Percentiles rank a stretch among this genome's conserved stretches.
These are phyloP conservation scores for Protostelium mycophagum DNA, from an alignment of 78 protist genomes.

Conservation along the genomic window DNA sequence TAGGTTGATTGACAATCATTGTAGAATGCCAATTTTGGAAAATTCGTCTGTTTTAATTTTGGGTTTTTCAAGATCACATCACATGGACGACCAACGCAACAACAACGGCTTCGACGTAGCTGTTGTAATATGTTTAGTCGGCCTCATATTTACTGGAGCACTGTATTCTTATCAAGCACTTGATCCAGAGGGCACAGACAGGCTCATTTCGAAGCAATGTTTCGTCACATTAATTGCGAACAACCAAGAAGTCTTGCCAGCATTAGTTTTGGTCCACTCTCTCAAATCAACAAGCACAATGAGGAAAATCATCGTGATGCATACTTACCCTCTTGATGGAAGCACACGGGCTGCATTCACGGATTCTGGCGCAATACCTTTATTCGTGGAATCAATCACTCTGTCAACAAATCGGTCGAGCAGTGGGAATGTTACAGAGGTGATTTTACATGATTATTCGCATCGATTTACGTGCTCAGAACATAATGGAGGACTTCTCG, in stretches of 20 bases:
- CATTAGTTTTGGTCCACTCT: not conserved
- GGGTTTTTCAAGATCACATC: too few relatives aligned
- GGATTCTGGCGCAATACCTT: not conserved
- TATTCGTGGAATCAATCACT: too few relatives aligned
- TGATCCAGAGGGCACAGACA: not conserved
- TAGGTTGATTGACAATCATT: too few relatives aligned
- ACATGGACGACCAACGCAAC: not conserved
- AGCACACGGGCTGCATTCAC: not conserved
- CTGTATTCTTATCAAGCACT: not conserved
- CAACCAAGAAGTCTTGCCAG: not conserved
- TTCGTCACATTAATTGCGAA: not conserved
- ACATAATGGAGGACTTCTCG: not conserved
- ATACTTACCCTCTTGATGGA: not conserved
- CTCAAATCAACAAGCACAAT: not conserved
- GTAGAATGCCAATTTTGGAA: too few relatives aligned
- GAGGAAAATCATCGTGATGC: not conserved
- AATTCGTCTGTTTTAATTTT: too few relatives aligned
- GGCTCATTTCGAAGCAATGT: not conserved
- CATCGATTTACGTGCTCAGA: too few relatives aligned
- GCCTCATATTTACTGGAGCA: not conserved
- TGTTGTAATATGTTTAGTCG: not conserved
- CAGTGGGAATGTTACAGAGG: too few relatives aligned
- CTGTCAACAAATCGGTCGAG: not conserved
- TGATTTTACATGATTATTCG: too few relatives aligned
- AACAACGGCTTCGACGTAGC: not conserved